These are phyloP conservation scores for Fusarium dimerum DNA, from an alignment of 2,329 filamentous ascomycete genomes.

Conservation along the genomic window DNA sequence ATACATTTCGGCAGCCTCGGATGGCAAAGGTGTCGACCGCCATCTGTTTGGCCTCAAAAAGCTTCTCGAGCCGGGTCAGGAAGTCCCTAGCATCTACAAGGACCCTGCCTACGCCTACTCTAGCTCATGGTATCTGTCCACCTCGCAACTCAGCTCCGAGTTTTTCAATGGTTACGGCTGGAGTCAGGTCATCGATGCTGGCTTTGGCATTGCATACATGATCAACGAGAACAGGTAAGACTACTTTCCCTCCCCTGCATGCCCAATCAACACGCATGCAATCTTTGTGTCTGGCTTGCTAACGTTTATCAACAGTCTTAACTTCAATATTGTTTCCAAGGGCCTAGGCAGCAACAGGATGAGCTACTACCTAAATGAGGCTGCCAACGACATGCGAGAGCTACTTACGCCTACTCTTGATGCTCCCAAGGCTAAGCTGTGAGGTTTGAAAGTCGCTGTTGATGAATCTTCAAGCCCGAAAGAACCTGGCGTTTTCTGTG, in stretches of 20 bases:
- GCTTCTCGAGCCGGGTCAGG: conserved; percentile 76
- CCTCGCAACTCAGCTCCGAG: conserved; percentile 88
- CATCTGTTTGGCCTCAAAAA: conserved; percentile 98
- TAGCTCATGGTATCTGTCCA: conserved; percentile 84
- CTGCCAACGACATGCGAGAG: conserved; percentile 85
- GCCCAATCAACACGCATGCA: too few relatives aligned
- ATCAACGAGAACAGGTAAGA: conserved; percentile 94
- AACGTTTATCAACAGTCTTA: conserved; percentile 61
- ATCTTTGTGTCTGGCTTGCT: background rate
- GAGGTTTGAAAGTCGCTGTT: conserved; percentile 34
- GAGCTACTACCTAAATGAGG: conserved; percentile 95
- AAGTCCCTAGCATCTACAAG: conserved; percentile 78
- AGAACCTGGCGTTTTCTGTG: too few relatives aligned
- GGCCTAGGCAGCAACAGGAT: conserved; percentile 86
- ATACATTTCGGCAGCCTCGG: conserved; percentile 86
- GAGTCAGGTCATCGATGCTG: conserved; percentile 95
- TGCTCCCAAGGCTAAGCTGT: conserved; percentile 84
- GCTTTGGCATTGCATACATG: conserved; percentile 99
- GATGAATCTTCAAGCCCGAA: too few relatives aligned
- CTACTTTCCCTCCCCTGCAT: background rate
- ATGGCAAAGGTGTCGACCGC: conserved; percentile 91
- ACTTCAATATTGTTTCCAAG: conserved; percentile 98
- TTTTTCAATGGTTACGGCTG: conserved; percentile 99
- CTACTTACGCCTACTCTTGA: conserved; percentile 80
- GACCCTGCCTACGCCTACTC: conserved; percentile 87